A percentile compares a stretch with the other conserved stretches of the same genome.
phyloP scores from a whole-genome alignment of 2,329 filamentous ascomycete genomes.

The Coniochaeta prunicola region DNA sequence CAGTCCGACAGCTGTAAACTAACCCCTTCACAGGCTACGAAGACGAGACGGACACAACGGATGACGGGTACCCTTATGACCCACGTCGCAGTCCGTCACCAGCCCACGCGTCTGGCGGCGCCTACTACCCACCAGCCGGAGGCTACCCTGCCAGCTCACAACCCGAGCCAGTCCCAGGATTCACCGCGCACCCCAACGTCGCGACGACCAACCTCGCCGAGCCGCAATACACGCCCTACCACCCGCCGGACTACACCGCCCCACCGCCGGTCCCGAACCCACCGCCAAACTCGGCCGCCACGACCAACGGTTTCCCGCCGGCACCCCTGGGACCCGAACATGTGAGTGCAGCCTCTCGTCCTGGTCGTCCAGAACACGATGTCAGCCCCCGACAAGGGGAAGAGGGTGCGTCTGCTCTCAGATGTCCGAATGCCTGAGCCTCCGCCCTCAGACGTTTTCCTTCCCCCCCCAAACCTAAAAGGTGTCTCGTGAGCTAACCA shows the following conservation, averaged over 20 bases:
- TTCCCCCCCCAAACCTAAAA: background rate
- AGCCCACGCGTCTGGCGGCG: slow-evolving; percentile 43
- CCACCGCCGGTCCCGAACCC: slow-evolving; percentile 29
- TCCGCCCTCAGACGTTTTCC: background rate
- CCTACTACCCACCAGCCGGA: slow-evolving; percentile 33
- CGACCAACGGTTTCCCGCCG: slow-evolving; percentile 11
- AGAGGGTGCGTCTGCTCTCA: slow-evolving; percentile 19
- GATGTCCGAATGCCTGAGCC: background rate
- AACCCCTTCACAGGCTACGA: slow-evolving; percentile 22
- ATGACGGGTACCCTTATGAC: slow-evolving; percentile 24
- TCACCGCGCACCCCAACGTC: slow-evolving; percentile 29
- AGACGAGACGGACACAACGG: slow-evolving; percentile 22
- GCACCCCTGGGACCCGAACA: slow-evolving; percentile 18
- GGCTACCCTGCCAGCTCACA: background rate
- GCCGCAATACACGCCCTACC: slow-evolving; percentile 26
- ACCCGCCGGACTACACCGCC: slow-evolving; percentile 36
- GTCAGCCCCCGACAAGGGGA: slow-evolving; percentile 11
- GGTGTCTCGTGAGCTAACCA: background rate
- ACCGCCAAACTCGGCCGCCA: slow-evolving; percentile 17
- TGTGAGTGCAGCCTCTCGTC: slow-evolving; percentile 20
- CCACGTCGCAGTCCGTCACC: slow-evolving; percentile 34
- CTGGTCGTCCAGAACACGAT: slow-evolving; percentile 8
- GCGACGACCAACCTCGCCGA: slow-evolving; percentile 24
- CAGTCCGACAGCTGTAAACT: slow-evolving; percentile 7
- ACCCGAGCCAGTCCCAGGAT: slow-evolving; percentile 14